Percentiles rank a stretch among this genome's conserved stretches.
Conservation (phyloP, 768 basidiomycete genomes). For the Suillus alpinus region DNA sequence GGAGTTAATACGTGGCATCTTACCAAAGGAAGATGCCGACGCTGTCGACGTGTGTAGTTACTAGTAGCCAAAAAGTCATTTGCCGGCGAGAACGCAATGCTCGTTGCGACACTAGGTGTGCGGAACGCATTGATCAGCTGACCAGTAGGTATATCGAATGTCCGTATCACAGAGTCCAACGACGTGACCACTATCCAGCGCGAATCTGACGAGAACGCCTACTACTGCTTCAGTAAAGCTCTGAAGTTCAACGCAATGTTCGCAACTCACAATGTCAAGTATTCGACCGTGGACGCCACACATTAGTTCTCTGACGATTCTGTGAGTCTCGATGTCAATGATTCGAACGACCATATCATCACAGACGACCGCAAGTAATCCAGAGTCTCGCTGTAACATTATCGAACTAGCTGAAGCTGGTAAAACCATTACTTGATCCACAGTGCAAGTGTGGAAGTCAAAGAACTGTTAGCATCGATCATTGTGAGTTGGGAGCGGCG, state of each 20-base stretch:
- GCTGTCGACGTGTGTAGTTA: constrained; percentile 87
- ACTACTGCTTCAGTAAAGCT: constrained; percentile 8
- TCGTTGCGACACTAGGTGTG: constrained; percentile 84
- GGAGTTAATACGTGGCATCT: constrained; percentile 14
- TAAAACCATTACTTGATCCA: constrained; percentile 65
- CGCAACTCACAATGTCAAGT: constrained; percentile 72
- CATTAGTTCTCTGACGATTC: constrained; percentile 84
- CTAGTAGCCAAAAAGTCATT: constrained; percentile 97
- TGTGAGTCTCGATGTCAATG: constrained; percentile 86
- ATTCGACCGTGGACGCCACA: constrained; percentile 78
- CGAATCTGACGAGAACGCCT: constrained; percentile 95
- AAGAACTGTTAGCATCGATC: constrained; percentile 67
- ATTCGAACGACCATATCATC: constrained; percentile 86
- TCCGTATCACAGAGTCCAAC: constrained; percentile 88
- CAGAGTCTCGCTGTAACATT: constrained; percentile 78
- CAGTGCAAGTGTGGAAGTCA: constrained; percentile 84
- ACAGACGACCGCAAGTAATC: constrained; percentile 77
- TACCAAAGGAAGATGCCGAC: constrained; percentile 95
- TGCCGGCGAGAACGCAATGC: constrained; percentile 89
- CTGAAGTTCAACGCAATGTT: not conserved
- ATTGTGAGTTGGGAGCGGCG: constrained; percentile 1
- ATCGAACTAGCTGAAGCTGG: constrained; percentile 71
- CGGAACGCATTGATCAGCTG: constrained; percentile 89
- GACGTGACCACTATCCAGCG: constrained; percentile 90
- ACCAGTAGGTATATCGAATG: constrained; percentile 94